Evolutionary conservation across 2,329 filamentous ascomycete genomes (phyloP), one percentile per base, ranked within the genome.

Genomic region (Tolypocladium capitatum): DNA sequence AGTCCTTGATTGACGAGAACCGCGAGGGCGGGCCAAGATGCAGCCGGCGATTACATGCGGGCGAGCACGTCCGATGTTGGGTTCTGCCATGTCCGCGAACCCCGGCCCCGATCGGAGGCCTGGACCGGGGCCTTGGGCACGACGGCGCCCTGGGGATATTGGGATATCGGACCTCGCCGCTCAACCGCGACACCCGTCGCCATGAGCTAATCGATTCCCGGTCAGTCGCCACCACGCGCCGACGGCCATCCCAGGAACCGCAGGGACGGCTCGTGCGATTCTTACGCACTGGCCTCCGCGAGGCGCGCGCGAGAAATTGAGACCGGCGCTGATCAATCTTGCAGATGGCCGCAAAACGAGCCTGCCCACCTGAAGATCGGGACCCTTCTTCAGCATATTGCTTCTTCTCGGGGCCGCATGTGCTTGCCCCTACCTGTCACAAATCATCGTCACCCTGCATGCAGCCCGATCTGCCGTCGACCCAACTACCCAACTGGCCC

Each of bases 261-360:
- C 20, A 24, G 3, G 24, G 24, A 24, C 24, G 24, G 24, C n/a
- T n/a, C n/a, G 36, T 16, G 36, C 35, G 4, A 5, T 27, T 9
- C 4, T 10, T 42, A 18, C 38, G 38, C 38, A 42, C 16, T 42
- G 38, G 38, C 38, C 38, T 18, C 38, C 2, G 38, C 3, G 38
- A 30, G 38, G 38, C 38, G 38, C 16, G 38, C 38, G 13, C 38
- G 24, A 28, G 38, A 42, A n/a, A 43, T 43, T 47, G 46, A 43
- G 40, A 43, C 33, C 32, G 38, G 40, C 40, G 41, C 32, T 36
- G 46, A 44, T 47, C 46, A 47, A 47, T 47, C 31, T 47, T 31
- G 38, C 11, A 27, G 38, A 16, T 16, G 34, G 45, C 18, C 11
- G 27, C 18, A 27, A 43, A 18, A 11, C 21, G 16, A 28, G 24